phyloP scores from a whole-genome alignment of 2,329 filamentous ascomycete genomes.

The Ambrosiella xylebori region DNA sequence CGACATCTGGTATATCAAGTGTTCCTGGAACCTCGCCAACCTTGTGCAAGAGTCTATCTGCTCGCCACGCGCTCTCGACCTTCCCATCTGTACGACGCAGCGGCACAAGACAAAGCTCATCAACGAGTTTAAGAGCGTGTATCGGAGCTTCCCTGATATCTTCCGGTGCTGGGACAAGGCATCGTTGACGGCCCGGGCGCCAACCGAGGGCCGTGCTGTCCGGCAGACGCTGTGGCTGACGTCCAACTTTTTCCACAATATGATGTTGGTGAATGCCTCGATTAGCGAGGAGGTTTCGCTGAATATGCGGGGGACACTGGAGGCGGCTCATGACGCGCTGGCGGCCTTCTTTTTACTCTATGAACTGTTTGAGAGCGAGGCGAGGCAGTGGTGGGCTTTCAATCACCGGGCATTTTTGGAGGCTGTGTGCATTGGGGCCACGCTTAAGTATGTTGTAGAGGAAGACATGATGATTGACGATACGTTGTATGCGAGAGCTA shows the following conservation, averaged over 20 bases:
- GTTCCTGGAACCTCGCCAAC: constrained; percentile 64
- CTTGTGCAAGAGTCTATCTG: constrained; percentile 63
- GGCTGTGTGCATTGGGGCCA: constrained; percentile 48
- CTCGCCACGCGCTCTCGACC: constrained; percentile 53
- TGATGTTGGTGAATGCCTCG: constrained; percentile 62
- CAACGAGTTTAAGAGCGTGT: constrained; percentile 51
- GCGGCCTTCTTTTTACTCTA: constrained; percentile 57
- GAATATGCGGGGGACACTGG: constrained; percentile 52
- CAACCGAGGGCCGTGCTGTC: constrained; percentile 46
- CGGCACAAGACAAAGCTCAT: constrained; percentile 55
- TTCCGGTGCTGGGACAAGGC: constrained; percentile 52
- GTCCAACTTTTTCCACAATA: constrained; percentile 69
- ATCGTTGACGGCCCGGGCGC: constrained; percentile 38
- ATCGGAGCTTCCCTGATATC: constrained; percentile 52
- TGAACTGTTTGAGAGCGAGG: constrained; percentile 50
- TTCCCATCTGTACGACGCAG: constrained; percentile 52
- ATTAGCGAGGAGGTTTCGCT: constrained; percentile 46
- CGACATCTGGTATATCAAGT: constrained; percentile 54
- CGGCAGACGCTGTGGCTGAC: constrained; percentile 62
- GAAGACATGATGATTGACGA: constrained; percentile 28
- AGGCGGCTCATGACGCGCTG: constrained; percentile 61
- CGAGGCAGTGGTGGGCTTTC: constrained; percentile 71
- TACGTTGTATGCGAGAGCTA: constrained; percentile 41
- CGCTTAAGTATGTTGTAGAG: constrained; percentile 34
- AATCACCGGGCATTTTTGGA: constrained; percentile 68